A percentile compares a stretch with the other conserved stretches of the same genome.
phyloP scores from a whole-genome alignment of 169 alveolate species.

The Perkinsus olseni region DNA sequence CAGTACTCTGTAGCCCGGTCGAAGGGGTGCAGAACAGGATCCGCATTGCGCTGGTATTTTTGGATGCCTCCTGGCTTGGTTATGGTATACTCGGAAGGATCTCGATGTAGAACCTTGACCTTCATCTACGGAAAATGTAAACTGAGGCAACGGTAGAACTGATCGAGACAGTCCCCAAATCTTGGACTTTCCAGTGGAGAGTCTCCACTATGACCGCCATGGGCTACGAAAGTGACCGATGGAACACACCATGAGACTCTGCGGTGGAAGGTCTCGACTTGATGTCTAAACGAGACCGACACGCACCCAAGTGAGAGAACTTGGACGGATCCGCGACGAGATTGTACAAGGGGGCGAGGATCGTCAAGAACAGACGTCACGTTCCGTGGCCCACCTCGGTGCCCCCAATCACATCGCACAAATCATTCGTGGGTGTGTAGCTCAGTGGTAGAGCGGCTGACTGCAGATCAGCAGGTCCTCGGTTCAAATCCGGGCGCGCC shows the following conservation, averaged over 20 bases:
- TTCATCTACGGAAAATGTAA: slow-evolving; percentile 24
- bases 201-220: too few species aligned
- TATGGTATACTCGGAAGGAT: slow-evolving; percentile 40
- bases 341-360: too few species aligned
- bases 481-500: slow-evolving; percentile 6
- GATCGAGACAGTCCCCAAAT: too few species aligned
- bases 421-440: neutral
- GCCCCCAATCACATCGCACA: neutral
- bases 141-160: neutral
- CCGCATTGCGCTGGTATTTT: slow-evolving; percentile 49
- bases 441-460: slow-evolving; percentile 3
- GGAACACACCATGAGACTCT: too few species aligned
- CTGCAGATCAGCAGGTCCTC: slow-evolving; percentile 5
- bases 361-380: too few species aligned
- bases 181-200: too few species aligned
- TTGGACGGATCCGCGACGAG: too few species aligned
- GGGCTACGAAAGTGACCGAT: too few species aligned
- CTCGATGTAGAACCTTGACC: slow-evolving; percentile 47
- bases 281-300: too few species aligned
- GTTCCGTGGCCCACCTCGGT: too few species aligned
- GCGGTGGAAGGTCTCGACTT: too few species aligned
- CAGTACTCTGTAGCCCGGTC: slow-evolving; percentile 48
- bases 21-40: slow-evolving; percentile 73
- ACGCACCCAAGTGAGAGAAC: too few species aligned
- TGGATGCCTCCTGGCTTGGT: slow-evolving; percentile 3